A percentile compares a stretch with the other conserved stretches of the same genome.
These are phyloP conservation scores for Mercurialis annua DNA, from an alignment of 345 rosid species.

Conservation along the genomic window DNA sequence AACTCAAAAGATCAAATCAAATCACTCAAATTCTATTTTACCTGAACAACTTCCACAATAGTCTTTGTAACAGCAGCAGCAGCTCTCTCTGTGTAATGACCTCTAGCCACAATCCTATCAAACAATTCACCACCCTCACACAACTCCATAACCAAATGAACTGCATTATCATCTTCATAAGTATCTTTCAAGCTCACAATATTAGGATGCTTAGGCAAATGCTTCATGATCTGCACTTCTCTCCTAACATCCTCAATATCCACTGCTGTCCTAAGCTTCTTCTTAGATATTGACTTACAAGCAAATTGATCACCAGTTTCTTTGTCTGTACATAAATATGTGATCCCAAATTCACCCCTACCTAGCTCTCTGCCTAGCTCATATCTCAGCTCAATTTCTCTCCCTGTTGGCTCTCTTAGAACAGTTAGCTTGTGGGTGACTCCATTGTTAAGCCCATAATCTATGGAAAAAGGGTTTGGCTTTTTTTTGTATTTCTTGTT, in stretches of 20 bases:
- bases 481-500: conserved; percentile 25
- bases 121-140: conserved; percentile 37
- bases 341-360: conserved; percentile 38
- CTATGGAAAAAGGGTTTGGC: conserved; percentile 21
- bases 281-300: conserved; percentile 33
- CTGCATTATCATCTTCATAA: conserved; percentile 31
- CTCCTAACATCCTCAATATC: conserved; percentile 37
- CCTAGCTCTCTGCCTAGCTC: conserved; percentile 34
- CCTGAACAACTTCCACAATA: conserved; percentile 41
- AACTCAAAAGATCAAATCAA: neutral
- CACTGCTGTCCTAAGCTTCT: conserved; percentile 30
- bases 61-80: conserved; percentile 36
- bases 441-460: conserved; percentile 13
- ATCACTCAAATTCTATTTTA: neutral
- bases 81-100: conserved; percentile 38
- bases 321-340: conserved; percentile 32
- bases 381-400: conserved; percentile 27
- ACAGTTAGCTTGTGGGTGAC: conserved; percentile 19
- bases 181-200: conserved; percentile 31
- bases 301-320: conserved; percentile 26
- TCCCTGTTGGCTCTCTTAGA: conserved; percentile 23
- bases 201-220: conserved; percentile 30
- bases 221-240: conserved; percentile 37
- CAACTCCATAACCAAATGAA: conserved; percentile 39
- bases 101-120: conserved; percentile 35